Base-by-base conservation (phyloP, 1,284 basidiomycete genomes). In the Pterulicium gracile region DNA sequence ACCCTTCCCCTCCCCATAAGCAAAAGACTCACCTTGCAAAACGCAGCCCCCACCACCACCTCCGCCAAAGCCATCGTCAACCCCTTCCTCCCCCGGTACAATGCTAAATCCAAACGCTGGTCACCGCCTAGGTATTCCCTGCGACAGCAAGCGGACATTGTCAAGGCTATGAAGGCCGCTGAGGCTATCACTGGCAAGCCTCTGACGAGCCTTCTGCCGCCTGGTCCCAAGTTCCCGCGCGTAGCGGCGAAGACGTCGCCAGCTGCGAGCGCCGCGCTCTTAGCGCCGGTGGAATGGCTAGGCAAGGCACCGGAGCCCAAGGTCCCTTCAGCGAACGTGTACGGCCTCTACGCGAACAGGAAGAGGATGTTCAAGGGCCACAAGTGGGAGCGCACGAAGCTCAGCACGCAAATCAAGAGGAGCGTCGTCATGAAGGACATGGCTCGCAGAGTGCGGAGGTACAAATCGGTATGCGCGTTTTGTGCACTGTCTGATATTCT, bases 351-450 rank as follows among this genome's bases (percentile, higher is more conserved):
- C 53, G 76, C 80, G 13, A 77, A 70, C 49, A 81, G 74, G 70
- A 81, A 77, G 67, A 68, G 73, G 52, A 88, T 88, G 85, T 88
- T 89, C 75, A 89, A 88, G 69, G 86, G 86, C 18, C 85, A 88
- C 69, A 83, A 77, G 55, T 86, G 81, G 80, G 81, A 88, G 63
- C 73, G 83, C 34, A 58, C 66, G 51, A 66, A 65, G 52, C 66
- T 65, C 47, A 65, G 68, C 55, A 65, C 65, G 52, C 57, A 63
- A 46, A 62, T 61, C 55, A 70, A 68, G 55, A 73, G 66, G 49
- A 63, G 63, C 49, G 69, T 77, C 47, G 63, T 83, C 48, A 63
- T 88, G 70, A 69, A 74, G 56, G 73, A 78, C 58, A 87, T 88
- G 84, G 56, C 65, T 34, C 69, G 70, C 53, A 74, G 81, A 49